Percentiles rank a stretch among this genome's conserved stretches.
Evolutionary conservation across 305 asterid species (phyloP).

Genomic region (Solanum hybrid): DNA sequence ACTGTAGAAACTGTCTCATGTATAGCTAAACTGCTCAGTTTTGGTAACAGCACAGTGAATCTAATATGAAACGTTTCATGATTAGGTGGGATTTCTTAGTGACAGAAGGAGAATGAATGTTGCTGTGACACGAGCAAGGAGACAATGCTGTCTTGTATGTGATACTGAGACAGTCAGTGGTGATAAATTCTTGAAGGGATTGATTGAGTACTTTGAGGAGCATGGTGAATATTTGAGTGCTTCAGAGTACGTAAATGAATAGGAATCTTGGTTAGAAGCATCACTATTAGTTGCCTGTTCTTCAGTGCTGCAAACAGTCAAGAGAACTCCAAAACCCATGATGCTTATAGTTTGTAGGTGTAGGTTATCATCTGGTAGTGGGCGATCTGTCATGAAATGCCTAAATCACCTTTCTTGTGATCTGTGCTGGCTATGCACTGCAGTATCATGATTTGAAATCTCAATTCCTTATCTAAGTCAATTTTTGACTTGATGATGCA

Average conservation of each 20-base stretch:
- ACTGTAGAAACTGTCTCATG: not conserved
- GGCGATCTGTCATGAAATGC: not conserved
- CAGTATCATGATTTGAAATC: not conserved
- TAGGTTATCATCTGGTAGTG: not conserved
- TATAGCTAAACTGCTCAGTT: not conserved
- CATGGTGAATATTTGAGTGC: slow-evolving; percentile 93
- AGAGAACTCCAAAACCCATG: not conserved
- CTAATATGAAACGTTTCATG: not conserved
- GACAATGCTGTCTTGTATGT: slow-evolving; percentile 82
- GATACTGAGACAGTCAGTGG: slow-evolving; percentile 90
- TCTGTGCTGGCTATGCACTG: not conserved
- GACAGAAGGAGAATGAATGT: slow-evolving; percentile 95
- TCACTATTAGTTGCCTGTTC: not conserved
- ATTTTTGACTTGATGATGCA: not conserved
- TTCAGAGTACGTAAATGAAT: slow-evolving; percentile 64
- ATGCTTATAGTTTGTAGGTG: not conserved
- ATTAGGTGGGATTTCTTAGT: slow-evolving; percentile 90
- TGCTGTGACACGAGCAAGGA: slow-evolving; percentile 96
- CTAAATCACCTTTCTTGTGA: not conserved
- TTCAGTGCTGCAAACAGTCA: not conserved
- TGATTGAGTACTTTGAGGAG: slow-evolving; percentile 87
- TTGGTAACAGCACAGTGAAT: not conserved
- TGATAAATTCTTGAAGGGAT: slow-evolving; percentile 73
- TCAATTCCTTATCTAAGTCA: not conserved
- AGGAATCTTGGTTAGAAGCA: not conserved